A percentile compares a stretch with the other conserved stretches of the same genome.
Conservation (phyloP, 2,329 filamentous ascomycete genomes). For the Cladosporium sp. region DNA sequence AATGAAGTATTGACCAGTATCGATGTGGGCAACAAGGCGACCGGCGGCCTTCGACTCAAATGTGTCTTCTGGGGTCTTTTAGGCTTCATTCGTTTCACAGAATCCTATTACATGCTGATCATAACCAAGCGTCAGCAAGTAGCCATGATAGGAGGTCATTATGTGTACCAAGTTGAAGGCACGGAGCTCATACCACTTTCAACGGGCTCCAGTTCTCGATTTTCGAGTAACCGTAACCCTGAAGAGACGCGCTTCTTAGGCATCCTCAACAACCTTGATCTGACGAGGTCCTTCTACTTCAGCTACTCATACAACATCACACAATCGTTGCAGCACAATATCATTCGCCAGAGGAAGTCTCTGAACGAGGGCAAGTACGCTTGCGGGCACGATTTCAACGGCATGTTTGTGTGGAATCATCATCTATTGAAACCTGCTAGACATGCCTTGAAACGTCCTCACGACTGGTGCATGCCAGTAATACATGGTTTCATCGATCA, state of each 20-base stretch:
- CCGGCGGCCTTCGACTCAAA: constrained; percentile 82
- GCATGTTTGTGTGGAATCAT: constrained; percentile 98
- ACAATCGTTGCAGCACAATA: constrained; percentile 85
- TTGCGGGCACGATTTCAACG: constrained; percentile 64
- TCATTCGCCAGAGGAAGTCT: constrained; percentile 71
- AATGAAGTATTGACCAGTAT: constrained; percentile 89
- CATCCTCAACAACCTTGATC: constrained; percentile 85
- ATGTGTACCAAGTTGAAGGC: constrained; percentile 89
- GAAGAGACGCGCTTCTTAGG: constrained; percentile 86
- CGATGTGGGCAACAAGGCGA: constrained; percentile 87
- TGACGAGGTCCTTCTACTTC: constrained; percentile 93
- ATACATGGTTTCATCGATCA: constrained; percentile 97
- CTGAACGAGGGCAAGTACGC: constrained; percentile 61
- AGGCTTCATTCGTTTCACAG: constrained; percentile 94
- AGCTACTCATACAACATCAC: constrained; percentile 98
- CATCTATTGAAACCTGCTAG: constrained; percentile 77
- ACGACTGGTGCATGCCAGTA: constrained; percentile 93
- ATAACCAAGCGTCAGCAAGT: constrained; percentile 96
- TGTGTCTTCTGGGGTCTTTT: constrained; percentile 91
- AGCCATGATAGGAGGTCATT: constrained; percentile 92
- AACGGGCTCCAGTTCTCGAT: constrained; percentile 60
- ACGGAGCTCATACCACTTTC: constrained; percentile 89
- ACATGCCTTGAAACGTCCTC: constrained; percentile 68
- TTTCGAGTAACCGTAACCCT: constrained; percentile 75
- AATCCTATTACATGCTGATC: constrained; percentile 93